Evolutionary conservation across 2,329 filamentous ascomycete genomes (phyloP).

Genomic region (Hymenoscyphus linearis): DNA sequence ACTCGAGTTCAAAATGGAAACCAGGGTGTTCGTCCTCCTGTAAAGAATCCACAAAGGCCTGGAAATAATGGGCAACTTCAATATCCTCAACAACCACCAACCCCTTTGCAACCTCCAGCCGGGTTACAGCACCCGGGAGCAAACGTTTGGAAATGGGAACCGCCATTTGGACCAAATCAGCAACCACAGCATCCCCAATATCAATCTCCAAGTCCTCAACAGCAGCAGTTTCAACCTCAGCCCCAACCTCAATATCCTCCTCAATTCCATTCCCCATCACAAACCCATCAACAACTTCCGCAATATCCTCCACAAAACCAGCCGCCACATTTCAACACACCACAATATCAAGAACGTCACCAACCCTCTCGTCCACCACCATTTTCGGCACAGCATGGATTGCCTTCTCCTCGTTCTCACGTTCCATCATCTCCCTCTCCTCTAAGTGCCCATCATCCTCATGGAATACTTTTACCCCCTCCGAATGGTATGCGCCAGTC

Average conservation of each 20-base stretch:
- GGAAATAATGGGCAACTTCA: slow-evolving; percentile 19
- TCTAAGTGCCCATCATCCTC: slow-evolving; percentile 19
- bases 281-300: slow-evolving; percentile 13
- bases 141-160: slow-evolving; percentile 24
- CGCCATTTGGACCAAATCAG: slow-evolving; percentile 17
- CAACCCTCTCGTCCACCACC: slow-evolving; percentile 7
- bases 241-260: slow-evolving; percentile 2
- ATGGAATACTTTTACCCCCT: slow-evolving; percentile 24
- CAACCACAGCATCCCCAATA: slow-evolving; percentile 11
- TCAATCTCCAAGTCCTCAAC: slow-evolving; percentile 8
- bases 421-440: slow-evolving; percentile 33
- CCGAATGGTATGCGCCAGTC: slow-evolving; percentile 19
- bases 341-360: slow-evolving; percentile 11
- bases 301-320: slow-evolving; percentile 9
- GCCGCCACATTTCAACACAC: slow-evolving; percentile 1
- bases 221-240: background rate
- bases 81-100: slow-evolving; percentile 14
- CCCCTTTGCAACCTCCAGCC: slow-evolving; percentile 24
- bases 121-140: slow-evolving; percentile 14
- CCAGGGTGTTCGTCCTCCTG: slow-evolving; percentile 12
- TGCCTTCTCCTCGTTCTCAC: slow-evolving; percentile 26
- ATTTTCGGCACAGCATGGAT: slow-evolving; percentile 11
- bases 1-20: slow-evolving; percentile 8
- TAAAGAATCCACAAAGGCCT: slow-evolving; percentile 12
- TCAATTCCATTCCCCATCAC: slow-evolving; percentile 12